Evolutionary conservation across 2,329 filamentous ascomycete species (phyloP).

Genomic region (Colletotrichum agaves): DNA sequence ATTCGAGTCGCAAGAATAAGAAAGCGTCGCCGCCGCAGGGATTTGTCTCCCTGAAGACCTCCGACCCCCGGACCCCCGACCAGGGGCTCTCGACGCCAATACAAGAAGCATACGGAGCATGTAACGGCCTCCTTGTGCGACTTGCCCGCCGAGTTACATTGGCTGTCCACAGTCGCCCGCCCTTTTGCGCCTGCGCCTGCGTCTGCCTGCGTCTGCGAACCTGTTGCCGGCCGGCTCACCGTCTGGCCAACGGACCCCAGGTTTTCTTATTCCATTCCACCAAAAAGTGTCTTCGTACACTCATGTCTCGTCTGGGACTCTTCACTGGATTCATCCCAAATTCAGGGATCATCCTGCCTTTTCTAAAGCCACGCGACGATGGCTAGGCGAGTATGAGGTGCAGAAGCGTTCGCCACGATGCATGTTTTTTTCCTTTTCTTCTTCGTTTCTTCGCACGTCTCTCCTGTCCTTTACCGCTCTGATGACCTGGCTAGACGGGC

Average conservation of each 20-base stretch:
- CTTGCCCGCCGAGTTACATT: background rate
- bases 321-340: constrained; percentile 27
- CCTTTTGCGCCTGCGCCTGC: constrained; percentile 2
- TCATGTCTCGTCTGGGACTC: constrained; percentile 31
- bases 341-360: constrained; percentile 30
- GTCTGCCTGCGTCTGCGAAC: constrained; percentile 22
- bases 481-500: constrained; percentile 4
- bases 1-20: constrained; percentile 33
- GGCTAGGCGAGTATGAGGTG: constrained; percentile 26
- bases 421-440: background rate
- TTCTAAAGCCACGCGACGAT: constrained; percentile 33
- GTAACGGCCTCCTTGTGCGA: constrained; percentile 29
- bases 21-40: constrained; percentile 33
- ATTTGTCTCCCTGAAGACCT: constrained; percentile 9
- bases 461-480: constrained; percentile 25
- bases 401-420: constrained; percentile 34
- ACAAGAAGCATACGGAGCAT: constrained; percentile 14
- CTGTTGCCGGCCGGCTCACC: constrained; percentile 17
- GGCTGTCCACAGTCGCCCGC: constrained; percentile 2
- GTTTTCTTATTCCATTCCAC: constrained; percentile 29
- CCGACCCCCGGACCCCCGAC: constrained; percentile 14
- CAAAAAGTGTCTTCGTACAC: background rate
- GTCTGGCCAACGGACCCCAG: constrained; percentile 26
- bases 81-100: constrained; percentile 16
- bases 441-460: constrained; percentile 9